Conservation (phyloP, 2,329 filamentous ascomycete species). For the Sporothrix brasiliensis region DNA sequence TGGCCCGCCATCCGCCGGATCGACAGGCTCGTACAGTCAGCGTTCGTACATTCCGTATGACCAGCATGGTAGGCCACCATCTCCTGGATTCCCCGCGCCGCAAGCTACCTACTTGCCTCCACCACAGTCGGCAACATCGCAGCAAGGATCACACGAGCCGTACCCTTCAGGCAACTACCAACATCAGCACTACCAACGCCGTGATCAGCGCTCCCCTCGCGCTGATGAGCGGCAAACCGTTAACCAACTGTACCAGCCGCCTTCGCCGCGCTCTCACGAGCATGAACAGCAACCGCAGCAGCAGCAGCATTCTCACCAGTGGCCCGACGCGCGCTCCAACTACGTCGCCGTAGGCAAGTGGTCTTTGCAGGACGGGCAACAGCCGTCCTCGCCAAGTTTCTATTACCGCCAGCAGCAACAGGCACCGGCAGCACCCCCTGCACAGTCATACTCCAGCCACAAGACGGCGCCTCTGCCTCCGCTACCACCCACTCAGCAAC, state of each 20-base stretch:
- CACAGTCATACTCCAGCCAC: conserved; percentile 13
- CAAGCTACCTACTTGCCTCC: conserved; percentile 1
- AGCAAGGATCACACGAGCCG: conserved; percentile 1
- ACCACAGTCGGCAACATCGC: background rate
- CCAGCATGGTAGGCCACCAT: conserved; percentile 19
- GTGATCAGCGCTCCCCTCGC: conserved; percentile 23
- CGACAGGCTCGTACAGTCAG: conserved; percentile 9
- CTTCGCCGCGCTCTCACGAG: conserved; percentile 27
- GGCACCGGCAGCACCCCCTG: background rate
- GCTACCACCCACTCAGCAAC: background rate
- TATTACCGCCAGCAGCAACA: conserved; percentile 25
- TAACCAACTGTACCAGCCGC: conserved; percentile 1
- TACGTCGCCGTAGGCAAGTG: conserved; percentile 31
- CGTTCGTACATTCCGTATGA: conserved; percentile 6
- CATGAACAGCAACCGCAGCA: conserved; percentile 15
- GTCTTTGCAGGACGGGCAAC: conserved; percentile 26
- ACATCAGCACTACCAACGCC: conserved; percentile 13
- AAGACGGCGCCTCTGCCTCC: background rate
- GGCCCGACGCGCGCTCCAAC: conserved; percentile 27
- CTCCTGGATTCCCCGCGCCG: conserved; percentile 9
- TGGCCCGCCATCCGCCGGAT: conserved; percentile 38
- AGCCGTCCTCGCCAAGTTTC: background rate
- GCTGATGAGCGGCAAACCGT: conserved; percentile 5
- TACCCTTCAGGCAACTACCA: background rate
- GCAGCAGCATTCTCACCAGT: conserved; percentile 13